phyloP scores from a whole-genome alignment of 1,284 basidiomycete genomes.

The Moesziomyces aphidis region DNA sequence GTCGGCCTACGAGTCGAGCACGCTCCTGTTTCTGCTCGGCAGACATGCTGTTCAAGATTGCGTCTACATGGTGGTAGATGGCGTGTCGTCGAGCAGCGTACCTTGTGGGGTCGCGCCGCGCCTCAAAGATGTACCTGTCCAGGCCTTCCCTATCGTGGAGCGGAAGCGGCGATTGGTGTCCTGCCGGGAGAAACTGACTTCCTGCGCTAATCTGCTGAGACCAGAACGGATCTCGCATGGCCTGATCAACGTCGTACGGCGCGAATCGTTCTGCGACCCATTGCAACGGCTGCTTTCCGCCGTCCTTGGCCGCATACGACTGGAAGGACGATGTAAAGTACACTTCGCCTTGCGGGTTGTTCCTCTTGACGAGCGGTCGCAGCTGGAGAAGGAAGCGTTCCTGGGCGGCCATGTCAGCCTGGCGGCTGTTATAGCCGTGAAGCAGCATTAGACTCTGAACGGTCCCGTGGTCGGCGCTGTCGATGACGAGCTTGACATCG shows the following conservation, averaged over 20 bases:
- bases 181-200: neutral
- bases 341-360: constrained; percentile 12
- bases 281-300: constrained; percentile 29
- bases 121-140: constrained; percentile 5
- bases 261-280: constrained; percentile 13
- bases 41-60: neutral
- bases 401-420: constrained; percentile 6
- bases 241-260: constrained; percentile 20
- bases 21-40: neutral
- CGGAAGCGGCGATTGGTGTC: neutral
- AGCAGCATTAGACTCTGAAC: constrained; percentile 29
- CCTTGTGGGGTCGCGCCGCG: constrained; percentile 1
- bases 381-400: constrained; percentile 13
- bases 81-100: neutral
- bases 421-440: constrained; percentile 42
- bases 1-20: constrained; percentile 1
- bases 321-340: constrained; percentile 25
- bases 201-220: constrained; percentile 5
- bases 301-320: constrained; percentile 17
- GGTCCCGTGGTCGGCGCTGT: constrained; percentile 11
- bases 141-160: neutral
- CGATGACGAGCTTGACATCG: constrained; percentile 11
- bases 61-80: neutral
- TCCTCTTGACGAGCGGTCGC: neutral
- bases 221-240: constrained; percentile 34